These are phyloP conservation scores for Psidium guajava DNA, from an alignment of 345 rosid species.

Conservation along the genomic window DNA sequence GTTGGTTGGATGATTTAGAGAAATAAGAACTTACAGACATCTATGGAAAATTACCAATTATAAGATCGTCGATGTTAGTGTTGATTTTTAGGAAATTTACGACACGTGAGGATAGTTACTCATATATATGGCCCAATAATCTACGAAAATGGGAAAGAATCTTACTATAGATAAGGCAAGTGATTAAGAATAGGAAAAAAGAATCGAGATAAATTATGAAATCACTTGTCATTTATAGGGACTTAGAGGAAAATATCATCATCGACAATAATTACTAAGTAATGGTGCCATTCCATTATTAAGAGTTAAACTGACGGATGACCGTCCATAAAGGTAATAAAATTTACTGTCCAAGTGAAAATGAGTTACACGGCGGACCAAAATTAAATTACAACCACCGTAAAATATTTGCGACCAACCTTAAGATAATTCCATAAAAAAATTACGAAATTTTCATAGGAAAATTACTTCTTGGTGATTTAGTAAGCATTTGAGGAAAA, in stretches of 20 bases:
- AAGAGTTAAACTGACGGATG: fast-evolving
- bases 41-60: background rate
- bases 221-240: background rate
- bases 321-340: background rate
- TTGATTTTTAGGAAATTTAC: background rate
- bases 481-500: background rate
- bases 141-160: background rate
- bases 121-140: background rate
- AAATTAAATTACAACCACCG: background rate
- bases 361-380: background rate
- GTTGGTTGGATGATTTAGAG: background rate
- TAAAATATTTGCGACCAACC: background rate
- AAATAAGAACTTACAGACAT: background rate
- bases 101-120: background rate
- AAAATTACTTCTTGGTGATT: background rate
- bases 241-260: background rate
- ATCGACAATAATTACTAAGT: background rate
- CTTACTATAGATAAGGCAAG: background rate
- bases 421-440: background rate
- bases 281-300: fast-evolving
- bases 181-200: background rate
- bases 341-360: background rate
- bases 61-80: background rate
- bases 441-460: background rate
- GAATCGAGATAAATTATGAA: background rate